phyloP scores from a whole-genome alignment of 176 grass and related monocot species.

The Musa itinerans region DNA sequence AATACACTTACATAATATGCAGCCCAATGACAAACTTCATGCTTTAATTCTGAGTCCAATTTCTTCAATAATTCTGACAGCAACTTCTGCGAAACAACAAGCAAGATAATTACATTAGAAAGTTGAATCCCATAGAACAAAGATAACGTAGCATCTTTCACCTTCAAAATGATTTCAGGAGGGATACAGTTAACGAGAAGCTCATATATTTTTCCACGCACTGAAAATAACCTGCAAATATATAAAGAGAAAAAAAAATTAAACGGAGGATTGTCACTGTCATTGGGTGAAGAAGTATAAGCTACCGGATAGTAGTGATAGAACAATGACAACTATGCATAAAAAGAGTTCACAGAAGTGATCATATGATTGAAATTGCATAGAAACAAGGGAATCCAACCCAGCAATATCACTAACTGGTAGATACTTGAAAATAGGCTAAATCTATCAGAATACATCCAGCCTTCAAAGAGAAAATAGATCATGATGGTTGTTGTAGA shows the following conservation, averaged over 20 bases:
- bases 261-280: not conserved
- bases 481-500: no score
- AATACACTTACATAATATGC: slow-evolving; percentile 85
- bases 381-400: no score
- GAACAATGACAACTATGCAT: no score
- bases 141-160: slow-evolving; percentile 25
- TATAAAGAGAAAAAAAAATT: not conserved
- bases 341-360: no score
- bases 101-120: slow-evolving; percentile 5
- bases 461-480: no score
- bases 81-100: slow-evolving; percentile 54
- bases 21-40: slow-evolving; percentile 97
- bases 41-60: slow-evolving; percentile 87
- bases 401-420: no score
- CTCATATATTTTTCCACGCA: slow-evolving; percentile 94
- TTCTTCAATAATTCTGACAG: slow-evolving; percentile 86
- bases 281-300: not conserved
- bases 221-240: slow-evolving; percentile 58
- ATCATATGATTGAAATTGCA: no score
- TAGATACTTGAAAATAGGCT: no score
- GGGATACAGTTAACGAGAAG: slow-evolving; percentile 97
- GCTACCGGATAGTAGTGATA: no score
- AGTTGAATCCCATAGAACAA: not conserved
- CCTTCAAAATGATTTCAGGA: slow-evolving; percentile 94
- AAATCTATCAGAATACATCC: no score